Percentiles rank a stretch among this genome's conserved stretches.
Conservation (phyloP, 2,329 filamentous ascomycete species). For the Calonectria pauciramosa region DNA sequence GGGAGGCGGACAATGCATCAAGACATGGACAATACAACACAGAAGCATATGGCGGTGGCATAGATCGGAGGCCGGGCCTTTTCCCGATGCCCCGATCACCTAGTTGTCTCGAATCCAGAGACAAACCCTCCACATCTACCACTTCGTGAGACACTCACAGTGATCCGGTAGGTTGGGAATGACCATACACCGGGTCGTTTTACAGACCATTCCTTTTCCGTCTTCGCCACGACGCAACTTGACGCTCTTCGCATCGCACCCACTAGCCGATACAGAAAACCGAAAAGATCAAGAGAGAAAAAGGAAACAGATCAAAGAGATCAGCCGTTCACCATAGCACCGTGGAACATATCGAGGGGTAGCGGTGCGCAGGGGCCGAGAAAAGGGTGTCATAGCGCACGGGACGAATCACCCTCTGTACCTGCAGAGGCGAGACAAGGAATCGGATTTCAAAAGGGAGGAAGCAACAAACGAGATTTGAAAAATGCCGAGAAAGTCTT, state of each 20-base stretch:
- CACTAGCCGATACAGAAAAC: neutral
- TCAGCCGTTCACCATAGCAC: neutral
- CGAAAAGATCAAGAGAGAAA: neutral
- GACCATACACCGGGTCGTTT: neutral
- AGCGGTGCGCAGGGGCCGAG: neutral
- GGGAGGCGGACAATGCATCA: neutral
- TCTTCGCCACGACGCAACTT: neutral
- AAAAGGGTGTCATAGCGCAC: conserved; percentile 2
- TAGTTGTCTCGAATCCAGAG: neutral
- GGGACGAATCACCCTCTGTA: conserved; percentile 6
- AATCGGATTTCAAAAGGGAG: neutral
- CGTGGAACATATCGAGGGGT: conserved; percentile 13
- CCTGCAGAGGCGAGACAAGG: conserved; percentile 19
- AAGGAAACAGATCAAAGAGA: neutral
- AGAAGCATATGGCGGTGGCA: neutral
- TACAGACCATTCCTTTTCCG: neutral
- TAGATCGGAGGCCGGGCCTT: neutral
- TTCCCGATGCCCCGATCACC: neutral
- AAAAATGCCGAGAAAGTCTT: neutral
- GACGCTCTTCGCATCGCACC: neutral
- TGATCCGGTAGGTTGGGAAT: conserved; percentile 12
- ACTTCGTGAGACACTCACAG: neutral
- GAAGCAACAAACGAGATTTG: neutral
- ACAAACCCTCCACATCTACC: conserved; percentile 5
- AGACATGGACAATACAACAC: neutral